Conservation (phyloP, 331 rosid species). For the Cydonia oblonga region DNA sequence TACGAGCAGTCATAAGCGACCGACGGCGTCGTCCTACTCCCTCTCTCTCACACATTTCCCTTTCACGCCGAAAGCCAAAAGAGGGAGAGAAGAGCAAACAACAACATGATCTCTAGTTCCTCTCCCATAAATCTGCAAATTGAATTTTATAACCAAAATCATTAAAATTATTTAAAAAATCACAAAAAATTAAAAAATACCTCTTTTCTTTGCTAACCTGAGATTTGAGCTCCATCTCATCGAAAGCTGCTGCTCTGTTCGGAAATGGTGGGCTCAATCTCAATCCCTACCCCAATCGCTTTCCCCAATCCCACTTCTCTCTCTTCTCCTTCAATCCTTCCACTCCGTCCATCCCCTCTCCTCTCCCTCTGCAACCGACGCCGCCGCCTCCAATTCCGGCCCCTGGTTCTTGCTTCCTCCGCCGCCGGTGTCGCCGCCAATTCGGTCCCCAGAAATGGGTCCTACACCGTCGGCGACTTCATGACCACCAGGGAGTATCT, state of each 20-base stretch:
- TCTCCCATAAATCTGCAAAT: not conserved
- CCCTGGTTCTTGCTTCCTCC: not conserved
- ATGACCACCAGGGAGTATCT: conserved; percentile 63
- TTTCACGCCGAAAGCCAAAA: not conserved
- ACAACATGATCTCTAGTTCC: not conserved
- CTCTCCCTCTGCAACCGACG: not conserved
- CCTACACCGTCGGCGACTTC: conserved; percentile 68
- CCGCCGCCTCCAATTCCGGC: not conserved
- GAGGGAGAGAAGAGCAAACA: not conserved
- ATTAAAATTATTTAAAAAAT: too few species aligned
- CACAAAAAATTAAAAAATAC: not conserved
- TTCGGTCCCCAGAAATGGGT: conserved; percentile 32
- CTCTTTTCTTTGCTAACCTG: not conserved
- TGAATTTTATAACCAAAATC: not conserved
- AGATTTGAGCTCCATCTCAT: not conserved
- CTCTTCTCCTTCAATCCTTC: not conserved
- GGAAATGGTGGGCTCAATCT: conserved; percentile 5
- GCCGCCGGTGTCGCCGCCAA: not conserved
- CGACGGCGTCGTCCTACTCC: not conserved
- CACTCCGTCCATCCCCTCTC: not conserved
- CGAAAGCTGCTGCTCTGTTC: not conserved
- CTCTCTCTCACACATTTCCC: not conserved
- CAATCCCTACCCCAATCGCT: not conserved
- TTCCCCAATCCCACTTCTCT: not conserved
- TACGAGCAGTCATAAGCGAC: not conserved